Evolutionary conservation across 805 yeast species (phyloP).

Genomic region (Zygotorulaspora chibaensis): DNA sequence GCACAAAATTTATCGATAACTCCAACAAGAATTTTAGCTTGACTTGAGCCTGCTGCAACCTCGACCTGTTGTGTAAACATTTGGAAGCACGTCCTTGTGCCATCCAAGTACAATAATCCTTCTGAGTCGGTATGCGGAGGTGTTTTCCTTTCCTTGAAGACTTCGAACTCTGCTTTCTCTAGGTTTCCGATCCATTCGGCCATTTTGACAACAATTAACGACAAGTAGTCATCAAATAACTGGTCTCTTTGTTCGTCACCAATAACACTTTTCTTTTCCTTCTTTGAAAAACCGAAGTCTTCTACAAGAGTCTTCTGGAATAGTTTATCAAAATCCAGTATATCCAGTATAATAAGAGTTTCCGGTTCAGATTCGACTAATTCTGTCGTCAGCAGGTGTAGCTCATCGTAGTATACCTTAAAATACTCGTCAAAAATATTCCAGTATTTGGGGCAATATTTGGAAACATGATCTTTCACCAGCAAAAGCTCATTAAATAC

Average conservation of each 20-base stretch:
- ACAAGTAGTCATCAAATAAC: conserved; percentile 73
- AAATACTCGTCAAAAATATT: conserved; percentile 57
- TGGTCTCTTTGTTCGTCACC: conserved; percentile 69
- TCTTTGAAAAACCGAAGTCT: conserved; percentile 47
- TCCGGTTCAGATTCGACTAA: conserved; percentile 72
- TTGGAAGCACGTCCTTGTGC: conserved; percentile 71
- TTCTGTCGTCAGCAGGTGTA: conserved; percentile 59
- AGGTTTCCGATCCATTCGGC: conserved; percentile 79
- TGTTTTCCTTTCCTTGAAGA: conserved; percentile 57
- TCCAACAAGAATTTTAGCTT: conserved; percentile 72
- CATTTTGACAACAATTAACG: conserved; percentile 66
- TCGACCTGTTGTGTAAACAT: conserved; percentile 88
- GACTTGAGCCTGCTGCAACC: conserved; percentile 80
- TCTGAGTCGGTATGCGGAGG: conserved; percentile 77
- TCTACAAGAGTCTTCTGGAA: conserved; percentile 52
- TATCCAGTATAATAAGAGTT: conserved; percentile 64
- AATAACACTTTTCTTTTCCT: conserved; percentile 48
- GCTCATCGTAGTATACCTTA: conserved; percentile 60
- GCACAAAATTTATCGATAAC: conserved; percentile 68
- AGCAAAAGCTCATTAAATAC: conserved; percentile 72
- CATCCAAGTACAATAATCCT: conserved; percentile 62
- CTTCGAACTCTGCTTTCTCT: conserved; percentile 57
- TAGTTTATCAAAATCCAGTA: conserved; percentile 72
- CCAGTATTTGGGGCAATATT: conserved; percentile 73
- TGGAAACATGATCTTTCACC: conserved; percentile 54